phyloP scores from a whole-genome alignment of 345 rosid species.

The Populus euphratica region DNA sequence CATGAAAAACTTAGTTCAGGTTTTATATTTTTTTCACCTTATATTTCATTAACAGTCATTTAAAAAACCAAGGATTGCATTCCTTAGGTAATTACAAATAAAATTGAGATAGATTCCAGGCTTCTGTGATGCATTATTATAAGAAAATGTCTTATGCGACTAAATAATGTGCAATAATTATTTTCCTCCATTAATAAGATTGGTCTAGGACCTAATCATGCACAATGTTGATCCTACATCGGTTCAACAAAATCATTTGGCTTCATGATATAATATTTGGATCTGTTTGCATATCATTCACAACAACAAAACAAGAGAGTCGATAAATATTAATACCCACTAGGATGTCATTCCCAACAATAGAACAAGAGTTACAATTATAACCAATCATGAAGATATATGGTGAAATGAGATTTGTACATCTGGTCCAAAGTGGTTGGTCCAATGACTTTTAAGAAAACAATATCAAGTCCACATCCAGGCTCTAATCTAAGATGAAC shows the following conservation, averaged over 20 bases:
- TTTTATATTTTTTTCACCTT: background rate
- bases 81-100: background rate
- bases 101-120: background rate
- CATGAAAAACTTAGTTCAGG: background rate
- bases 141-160: background rate
- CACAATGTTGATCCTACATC: background rate
- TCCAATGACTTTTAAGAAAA: background rate
- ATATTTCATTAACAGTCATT: background rate
- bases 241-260: background rate
- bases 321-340: background rate
- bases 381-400: background rate
- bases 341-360: background rate
- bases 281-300: background rate
- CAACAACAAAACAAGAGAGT: background rate
- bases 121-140: background rate
- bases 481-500: background rate
- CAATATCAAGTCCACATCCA: background rate
- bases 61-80: background rate
- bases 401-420: background rate
- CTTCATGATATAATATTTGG: background rate
- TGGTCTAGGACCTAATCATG: background rate
- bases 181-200: background rate
- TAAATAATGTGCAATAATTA: background rate
- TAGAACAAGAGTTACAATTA: background rate
- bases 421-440: background rate